These are phyloP conservation scores for Paramecium biaurelia DNA, from an alignment of 73 alveolate species.

Conservation along the genomic window DNA sequence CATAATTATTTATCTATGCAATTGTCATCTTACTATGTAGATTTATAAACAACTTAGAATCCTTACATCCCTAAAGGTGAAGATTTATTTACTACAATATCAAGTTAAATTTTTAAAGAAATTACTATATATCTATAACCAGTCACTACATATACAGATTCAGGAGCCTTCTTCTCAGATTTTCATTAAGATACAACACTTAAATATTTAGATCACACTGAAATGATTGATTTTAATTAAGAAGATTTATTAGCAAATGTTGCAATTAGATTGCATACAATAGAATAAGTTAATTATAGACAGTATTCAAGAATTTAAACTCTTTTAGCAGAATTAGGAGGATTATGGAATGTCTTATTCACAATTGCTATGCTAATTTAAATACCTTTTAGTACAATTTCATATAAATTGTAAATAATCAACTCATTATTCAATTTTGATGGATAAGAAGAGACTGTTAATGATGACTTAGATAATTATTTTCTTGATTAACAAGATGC, in stretches of 20 bases:
- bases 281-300: conserved; percentile 18
- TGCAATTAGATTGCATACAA: conserved; percentile 31
- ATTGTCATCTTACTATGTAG: background rate
- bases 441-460: background rate
- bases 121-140: conserved; percentile 13
- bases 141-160: background rate
- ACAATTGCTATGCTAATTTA: background rate
- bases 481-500: background rate
- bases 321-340: conserved; percentile 7
- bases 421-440: conserved; percentile 40
- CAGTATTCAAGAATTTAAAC: background rate
- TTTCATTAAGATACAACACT: background rate
- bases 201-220: background rate
- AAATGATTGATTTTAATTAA: background rate
- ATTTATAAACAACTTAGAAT: background rate
- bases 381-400: background rate
- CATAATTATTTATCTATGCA: background rate
- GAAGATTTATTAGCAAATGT: background rate
- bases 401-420: background rate
- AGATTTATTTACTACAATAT: background rate
- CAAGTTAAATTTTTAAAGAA: background rate
- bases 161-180: background rate
- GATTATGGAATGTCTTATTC: conserved; percentile 34
- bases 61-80: background rate
- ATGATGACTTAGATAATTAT: background rate